A percentile compares a stretch with the other conserved stretches of the same genome.
Evolutionary conservation across 75 land plant species (phyloP).

Genomic region (Picea glauca): DNA sequence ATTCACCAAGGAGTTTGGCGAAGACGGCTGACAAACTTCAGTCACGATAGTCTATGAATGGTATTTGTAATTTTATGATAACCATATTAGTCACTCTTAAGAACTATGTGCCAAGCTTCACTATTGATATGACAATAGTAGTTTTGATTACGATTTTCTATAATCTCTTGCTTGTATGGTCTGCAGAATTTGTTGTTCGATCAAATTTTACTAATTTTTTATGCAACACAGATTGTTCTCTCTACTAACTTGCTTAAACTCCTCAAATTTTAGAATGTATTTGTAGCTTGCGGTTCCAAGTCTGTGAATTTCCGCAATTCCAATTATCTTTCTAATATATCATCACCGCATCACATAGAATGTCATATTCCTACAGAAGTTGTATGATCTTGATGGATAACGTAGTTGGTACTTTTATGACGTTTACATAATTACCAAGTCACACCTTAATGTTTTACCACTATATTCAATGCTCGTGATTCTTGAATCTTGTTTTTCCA

Average conservation of each 20-base stretch:
- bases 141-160: background rate
- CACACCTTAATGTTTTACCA: background rate
- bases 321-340: background rate
- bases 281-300: background rate
- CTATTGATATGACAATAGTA: background rate
- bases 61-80: slow-evolving; percentile 7
- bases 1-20: slow-evolving; percentile 52
- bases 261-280: slow-evolving; percentile 2
- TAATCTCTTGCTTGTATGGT: background rate
- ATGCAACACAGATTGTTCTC: background rate
- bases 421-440: background rate
- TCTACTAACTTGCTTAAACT: too few relatives aligned
- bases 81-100: background rate
- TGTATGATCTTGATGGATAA: background rate
- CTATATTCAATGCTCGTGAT: background rate
- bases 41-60: background rate
- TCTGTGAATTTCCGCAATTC: background rate
- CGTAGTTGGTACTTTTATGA: background rate
- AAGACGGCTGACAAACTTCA: slow-evolving; percentile 31
- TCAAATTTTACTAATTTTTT: background rate
- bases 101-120: background rate
- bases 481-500: background rate
- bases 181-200: background rate
- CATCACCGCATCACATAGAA: background rate
- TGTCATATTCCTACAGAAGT: background rate